phyloP scores from a whole-genome alignment of 306 rosid species.

The Cicer pinnatifidum region DNA sequence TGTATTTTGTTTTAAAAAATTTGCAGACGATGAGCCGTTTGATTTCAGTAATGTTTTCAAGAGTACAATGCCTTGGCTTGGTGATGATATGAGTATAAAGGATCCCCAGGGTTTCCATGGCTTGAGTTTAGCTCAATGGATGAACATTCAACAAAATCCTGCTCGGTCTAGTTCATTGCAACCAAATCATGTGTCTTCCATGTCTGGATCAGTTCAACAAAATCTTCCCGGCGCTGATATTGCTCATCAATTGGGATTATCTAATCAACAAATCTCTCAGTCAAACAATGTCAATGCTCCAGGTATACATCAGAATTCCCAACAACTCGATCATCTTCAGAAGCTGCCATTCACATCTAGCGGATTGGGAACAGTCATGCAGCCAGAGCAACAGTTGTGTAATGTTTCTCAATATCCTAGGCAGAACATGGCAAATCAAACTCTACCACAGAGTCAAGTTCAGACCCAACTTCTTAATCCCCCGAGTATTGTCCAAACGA shows the following conservation, averaged over 20 bases:
- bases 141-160: slow-evolving; percentile 92
- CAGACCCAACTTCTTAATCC: slow-evolving; percentile 76
- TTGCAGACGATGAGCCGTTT: slow-evolving; percentile 75
- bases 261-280: slow-evolving; percentile 68
- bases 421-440: slow-evolving; percentile 66
- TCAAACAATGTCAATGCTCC: slow-evolving; percentile 64
- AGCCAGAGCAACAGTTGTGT: slow-evolving; percentile 63
- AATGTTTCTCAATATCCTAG: slow-evolving; percentile 62
- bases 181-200: slow-evolving; percentile 67
- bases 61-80: slow-evolving; percentile 88
- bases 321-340: slow-evolving; percentile 76
- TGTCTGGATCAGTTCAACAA: slow-evolving; percentile 67
- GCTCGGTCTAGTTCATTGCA: slow-evolving; percentile 67
- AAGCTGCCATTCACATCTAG: slow-evolving; percentile 58
- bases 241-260: slow-evolving; percentile 73
- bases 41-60: slow-evolving; percentile 73
- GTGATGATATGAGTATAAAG: slow-evolving; percentile 81
- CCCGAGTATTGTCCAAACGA: slow-evolving; percentile 61
- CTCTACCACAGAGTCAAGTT: slow-evolving; percentile 62
- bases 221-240: slow-evolving; percentile 73
- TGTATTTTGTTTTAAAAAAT: not conserved
- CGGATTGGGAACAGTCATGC: slow-evolving; percentile 60
- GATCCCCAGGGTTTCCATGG: slow-evolving; percentile 82
- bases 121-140: slow-evolving; percentile 95
- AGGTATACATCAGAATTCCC: slow-evolving; percentile 70